Evolutionary conservation across 148 eudicot genomes (phyloP), one percentile per base, ranked within the genome.

Genomic region (Vaccinium macrocarpon): DNA sequence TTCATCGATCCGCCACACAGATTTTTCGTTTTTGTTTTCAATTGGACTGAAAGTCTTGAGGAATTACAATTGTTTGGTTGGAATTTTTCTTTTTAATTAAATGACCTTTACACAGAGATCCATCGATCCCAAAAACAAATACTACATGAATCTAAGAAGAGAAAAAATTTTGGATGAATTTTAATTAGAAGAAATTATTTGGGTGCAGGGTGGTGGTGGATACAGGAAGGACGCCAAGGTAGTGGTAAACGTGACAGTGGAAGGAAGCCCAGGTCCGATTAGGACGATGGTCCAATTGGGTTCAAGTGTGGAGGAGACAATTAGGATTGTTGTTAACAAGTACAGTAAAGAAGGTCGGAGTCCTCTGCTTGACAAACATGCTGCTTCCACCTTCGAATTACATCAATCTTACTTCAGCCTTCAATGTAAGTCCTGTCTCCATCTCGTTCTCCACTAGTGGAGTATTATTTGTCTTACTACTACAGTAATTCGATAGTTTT

Each of bases 191-290:
- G 38, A 35, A 35, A 35, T 35, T 2, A 2, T 35, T 6, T 82
- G 68, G 13, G 16, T 29, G 42, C 50, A 73, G 35, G 25, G 64
- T 27, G 23, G 49, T 46, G 82, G 86, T 89, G 97, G 91, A 89
- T 95, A 92, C 80, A 88, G 88, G 46, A 93, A 88, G 78, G 96
- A 93, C 49, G 87, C 96, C 16, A 95, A 94, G 85, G 98, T 93
- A 82, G 88, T 95, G 87, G 89, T 95, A 5, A 95, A 90, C 81
- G 98, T 94, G 88, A 90, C 93, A 15, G 93, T 94, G 70, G 98
- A 94, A 88, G 98, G 96, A 80, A 92, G 96, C 78, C 92, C 96
- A 2, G 98, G 98, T 70, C 98, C 98, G 42, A 84, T 96, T 35
- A 84, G 92, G 83, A 83, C 94, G 0, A 82, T 96, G 93, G 89